These are phyloP conservation scores for Selenicereus undatus DNA, from an alignment of 148 eudicot genomes.

Conservation along the genomic window DNA sequence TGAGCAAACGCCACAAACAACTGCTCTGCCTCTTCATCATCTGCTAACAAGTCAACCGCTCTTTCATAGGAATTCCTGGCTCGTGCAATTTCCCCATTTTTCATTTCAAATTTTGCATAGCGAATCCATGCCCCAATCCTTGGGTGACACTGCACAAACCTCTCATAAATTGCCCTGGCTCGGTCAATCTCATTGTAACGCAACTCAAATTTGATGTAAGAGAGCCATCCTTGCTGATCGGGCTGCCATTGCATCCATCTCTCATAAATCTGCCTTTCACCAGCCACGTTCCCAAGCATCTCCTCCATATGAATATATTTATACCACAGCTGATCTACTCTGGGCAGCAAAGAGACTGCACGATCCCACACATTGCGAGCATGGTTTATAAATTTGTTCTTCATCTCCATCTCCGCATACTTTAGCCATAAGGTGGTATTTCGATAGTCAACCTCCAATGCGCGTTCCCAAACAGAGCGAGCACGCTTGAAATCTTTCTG, in stretches of 20 bases:
- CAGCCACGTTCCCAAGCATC: constrained; percentile 73
- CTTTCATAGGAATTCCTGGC: constrained; percentile 78
- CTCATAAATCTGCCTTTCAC: constrained; percentile 84
- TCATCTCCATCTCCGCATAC: constrained; percentile 88
- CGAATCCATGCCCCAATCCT: constrained; percentile 78
- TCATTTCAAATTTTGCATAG: constrained; percentile 88
- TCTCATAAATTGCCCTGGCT: constrained; percentile 70
- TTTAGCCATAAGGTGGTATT: constrained; percentile 76
- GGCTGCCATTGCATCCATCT: constrained; percentile 94
- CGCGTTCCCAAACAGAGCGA: constrained; percentile 85
- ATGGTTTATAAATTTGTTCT: constrained; percentile 69
- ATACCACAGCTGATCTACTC: constrained; percentile 89
- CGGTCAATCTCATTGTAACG: constrained; percentile 84
- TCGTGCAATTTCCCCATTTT: constrained; percentile 72
- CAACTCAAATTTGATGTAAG: constrained; percentile 77
- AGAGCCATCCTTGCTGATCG: constrained; percentile 87
- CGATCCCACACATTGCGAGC: constrained; percentile 91
- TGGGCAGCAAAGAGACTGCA: constrained; percentile 62
- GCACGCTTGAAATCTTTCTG: constrained; percentile 76
- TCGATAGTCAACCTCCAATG: constrained; percentile 63
- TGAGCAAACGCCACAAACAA: constrained; percentile 86
- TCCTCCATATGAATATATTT: constrained; percentile 99
- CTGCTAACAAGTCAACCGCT: constrained; percentile 73
- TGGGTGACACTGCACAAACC: constrained; percentile 70
- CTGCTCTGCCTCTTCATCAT: constrained; percentile 82